A percentile compares a stretch with the other conserved stretches of the same genome.
These are phyloP conservation scores for Suillus hirtellus DNA, from an alignment of 768 basidiomycete species.

Conservation along the genomic window DNA sequence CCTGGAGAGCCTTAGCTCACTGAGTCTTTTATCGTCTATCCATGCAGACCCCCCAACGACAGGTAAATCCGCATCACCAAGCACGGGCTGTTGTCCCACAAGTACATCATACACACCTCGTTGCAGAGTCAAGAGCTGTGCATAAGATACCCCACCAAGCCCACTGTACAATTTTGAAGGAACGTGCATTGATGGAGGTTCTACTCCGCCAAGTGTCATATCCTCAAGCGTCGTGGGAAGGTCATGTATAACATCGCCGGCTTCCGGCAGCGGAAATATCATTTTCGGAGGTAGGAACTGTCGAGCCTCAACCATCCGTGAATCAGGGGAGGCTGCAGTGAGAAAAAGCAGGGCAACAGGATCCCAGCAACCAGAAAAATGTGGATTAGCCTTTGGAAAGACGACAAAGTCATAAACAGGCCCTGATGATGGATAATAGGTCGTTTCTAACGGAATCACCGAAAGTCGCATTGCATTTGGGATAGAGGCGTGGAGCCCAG, in stretches of 20 bases:
- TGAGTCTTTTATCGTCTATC: constrained; percentile 49
- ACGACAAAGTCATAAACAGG: constrained; percentile 79
- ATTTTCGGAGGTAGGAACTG: constrained; percentile 68
- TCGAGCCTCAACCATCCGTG: constrained; percentile 58
- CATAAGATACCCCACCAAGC: constrained; percentile 40
- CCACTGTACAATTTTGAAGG: constrained; percentile 36
- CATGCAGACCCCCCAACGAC: constrained; percentile 59
- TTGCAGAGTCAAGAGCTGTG: constrained; percentile 47
- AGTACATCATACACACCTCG: constrained; percentile 49
- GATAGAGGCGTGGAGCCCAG: constrained; percentile 39
- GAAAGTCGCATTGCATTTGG: constrained; percentile 68
- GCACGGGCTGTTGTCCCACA: constrained; percentile 20
- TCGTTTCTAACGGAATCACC: constrained; percentile 46
- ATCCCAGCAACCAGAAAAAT: constrained; percentile 67
- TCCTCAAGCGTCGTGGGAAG: constrained; percentile 9
- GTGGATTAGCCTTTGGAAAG: constrained; percentile 67
- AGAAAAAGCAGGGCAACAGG: constrained; percentile 67
- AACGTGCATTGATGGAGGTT: constrained; percentile 5
- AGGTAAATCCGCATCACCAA: constrained; percentile 31
- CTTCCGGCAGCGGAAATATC: constrained; percentile 26
- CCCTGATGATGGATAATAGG: constrained; percentile 58
- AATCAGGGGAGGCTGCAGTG: constrained; percentile 48
- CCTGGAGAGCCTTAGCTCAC: constrained; percentile 57
- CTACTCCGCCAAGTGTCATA: constrained; percentile 8
- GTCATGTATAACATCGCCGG: neutral